phyloP scores from a whole-genome alignment of 441 rosid genomes.

The California macrophylla region DNA sequence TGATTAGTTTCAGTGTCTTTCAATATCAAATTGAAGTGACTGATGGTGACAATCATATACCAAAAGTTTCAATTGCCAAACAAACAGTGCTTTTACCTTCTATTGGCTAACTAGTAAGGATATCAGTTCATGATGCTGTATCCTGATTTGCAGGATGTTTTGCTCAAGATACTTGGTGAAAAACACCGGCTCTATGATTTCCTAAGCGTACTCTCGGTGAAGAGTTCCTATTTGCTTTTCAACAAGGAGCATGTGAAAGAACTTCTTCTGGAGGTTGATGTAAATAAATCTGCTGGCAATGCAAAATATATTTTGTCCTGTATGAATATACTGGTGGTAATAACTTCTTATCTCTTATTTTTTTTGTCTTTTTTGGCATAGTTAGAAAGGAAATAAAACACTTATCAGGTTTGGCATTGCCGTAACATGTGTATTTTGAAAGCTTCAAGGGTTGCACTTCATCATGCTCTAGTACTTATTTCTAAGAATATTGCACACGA shows the following conservation, averaged over 20 bases:
- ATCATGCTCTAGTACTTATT: neutral
- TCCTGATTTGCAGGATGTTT: slow-evolving; percentile 63
- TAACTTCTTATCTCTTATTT: slow-evolving; percentile 14
- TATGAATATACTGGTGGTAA: slow-evolving; percentile 95
- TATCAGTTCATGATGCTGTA: neutral
- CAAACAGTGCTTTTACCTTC: neutral
- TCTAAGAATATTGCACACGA: neutral
- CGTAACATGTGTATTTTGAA: neutral
- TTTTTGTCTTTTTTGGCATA: neutral
- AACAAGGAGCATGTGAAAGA: slow-evolving; percentile 88
- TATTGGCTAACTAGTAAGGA: neutral
- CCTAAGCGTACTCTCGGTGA: slow-evolving; percentile 65
- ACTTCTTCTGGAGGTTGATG: slow-evolving; percentile 54
- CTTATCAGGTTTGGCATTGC: neutral
- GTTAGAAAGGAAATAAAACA: neutral
- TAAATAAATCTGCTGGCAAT: slow-evolving; percentile 59
- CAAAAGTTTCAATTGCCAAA: neutral
- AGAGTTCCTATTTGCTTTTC: slow-evolving; percentile 83
- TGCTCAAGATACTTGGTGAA: slow-evolving; percentile 86
- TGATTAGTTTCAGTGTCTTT: neutral
- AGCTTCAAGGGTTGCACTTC: neutral
- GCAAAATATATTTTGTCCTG: slow-evolving; percentile 43
- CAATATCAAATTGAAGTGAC: neutral
- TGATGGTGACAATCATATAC: neutral
- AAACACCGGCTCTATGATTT: slow-evolving; percentile 82